These are phyloP conservation scores for Sphaerosporella brunnea DNA, from an alignment of 495 filamentous ascomycete genomes.

Conservation along the genomic window DNA sequence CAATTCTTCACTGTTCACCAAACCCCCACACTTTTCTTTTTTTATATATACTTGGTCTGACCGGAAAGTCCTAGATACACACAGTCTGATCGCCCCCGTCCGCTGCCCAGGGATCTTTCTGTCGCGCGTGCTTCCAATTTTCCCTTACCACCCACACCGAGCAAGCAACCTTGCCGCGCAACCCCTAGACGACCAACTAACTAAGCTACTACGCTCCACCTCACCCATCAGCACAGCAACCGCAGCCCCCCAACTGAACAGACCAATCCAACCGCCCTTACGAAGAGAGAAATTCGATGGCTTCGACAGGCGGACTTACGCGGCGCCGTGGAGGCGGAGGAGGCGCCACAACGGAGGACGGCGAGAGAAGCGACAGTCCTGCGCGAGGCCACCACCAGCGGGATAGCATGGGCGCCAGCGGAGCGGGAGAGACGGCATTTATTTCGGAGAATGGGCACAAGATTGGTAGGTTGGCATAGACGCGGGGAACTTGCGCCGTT, in stretches of 20 bases:
- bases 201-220: neutral
- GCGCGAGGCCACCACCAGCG: conserved; percentile 41
- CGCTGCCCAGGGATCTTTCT: no score
- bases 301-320: conserved; percentile 54
- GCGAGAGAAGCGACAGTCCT: conserved; percentile 46
- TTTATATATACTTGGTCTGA: no score
- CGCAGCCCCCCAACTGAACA: neutral
- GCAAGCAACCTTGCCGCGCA: no score
- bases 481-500: no score
- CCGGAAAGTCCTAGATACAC: no score
- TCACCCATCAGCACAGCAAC: conserved; percentile 2
- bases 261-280: conserved; percentile 6
- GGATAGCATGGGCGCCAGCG: conserved; percentile 31
- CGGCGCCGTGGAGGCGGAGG: conserved; percentile 55
- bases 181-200: neutral
- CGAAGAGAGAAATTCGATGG: conserved; percentile 36
- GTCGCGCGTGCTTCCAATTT: no score
- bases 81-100: no score
- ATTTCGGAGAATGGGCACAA: conserved; percentile 92
- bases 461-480: conserved; percentile 40
- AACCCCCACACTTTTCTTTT: no score
- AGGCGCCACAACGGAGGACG: conserved; percentile 39
- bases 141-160: no score
- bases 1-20: no score
- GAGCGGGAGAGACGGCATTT: conserved; percentile 67